A percentile compares a stretch with the other conserved stretches of the same genome.
Conservation (phyloP, 371 early-diverging fungal genomes). For the Mortierella sp. region DNA sequence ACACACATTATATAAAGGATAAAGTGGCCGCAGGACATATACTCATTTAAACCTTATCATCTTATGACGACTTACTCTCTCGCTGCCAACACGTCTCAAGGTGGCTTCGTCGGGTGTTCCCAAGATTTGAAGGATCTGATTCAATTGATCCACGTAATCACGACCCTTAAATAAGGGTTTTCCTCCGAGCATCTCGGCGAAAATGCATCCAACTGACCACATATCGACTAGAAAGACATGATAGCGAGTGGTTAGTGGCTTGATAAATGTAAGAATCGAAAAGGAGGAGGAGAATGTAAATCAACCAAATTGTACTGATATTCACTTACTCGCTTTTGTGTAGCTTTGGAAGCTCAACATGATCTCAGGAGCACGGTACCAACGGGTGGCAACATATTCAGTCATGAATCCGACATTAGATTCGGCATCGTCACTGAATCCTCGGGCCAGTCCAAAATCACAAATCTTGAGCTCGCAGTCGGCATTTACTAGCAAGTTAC, state of each 20-base stretch:
- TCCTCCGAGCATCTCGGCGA: constrained; percentile 96
- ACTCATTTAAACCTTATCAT: not conserved
- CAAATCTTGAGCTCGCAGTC: constrained; percentile 98
- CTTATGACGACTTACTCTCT: constrained; percentile 65
- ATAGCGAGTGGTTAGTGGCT: not conserved
- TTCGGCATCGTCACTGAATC: constrained; percentile 86
- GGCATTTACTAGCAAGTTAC: constrained; percentile 96
- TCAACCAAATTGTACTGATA: not conserved
- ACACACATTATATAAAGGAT: not conserved
- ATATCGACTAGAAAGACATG: constrained; percentile 80
- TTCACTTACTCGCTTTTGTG: constrained; percentile 91
- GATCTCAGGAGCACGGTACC: constrained; percentile 99
- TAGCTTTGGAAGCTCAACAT: constrained; percentile 96
- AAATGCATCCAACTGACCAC: constrained; percentile 99
- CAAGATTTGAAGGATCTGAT: constrained; percentile 95
- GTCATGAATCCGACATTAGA: constrained; percentile 94
- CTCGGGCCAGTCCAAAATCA: constrained; percentile 96
- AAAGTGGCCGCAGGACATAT: not conserved
- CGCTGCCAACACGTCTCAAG: constrained; percentile 84
- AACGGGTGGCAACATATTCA: constrained; percentile 97
- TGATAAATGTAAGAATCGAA: constrained; percentile 7
- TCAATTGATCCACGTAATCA: constrained; percentile 99
- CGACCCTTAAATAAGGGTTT: constrained; percentile 92
- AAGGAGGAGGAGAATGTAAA: not conserved
- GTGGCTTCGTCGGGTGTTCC: constrained; percentile 99